Evolutionary conservation across 2,329 filamentous ascomycete species (phyloP).

Genomic region (Penicillium glabrum): DNA sequence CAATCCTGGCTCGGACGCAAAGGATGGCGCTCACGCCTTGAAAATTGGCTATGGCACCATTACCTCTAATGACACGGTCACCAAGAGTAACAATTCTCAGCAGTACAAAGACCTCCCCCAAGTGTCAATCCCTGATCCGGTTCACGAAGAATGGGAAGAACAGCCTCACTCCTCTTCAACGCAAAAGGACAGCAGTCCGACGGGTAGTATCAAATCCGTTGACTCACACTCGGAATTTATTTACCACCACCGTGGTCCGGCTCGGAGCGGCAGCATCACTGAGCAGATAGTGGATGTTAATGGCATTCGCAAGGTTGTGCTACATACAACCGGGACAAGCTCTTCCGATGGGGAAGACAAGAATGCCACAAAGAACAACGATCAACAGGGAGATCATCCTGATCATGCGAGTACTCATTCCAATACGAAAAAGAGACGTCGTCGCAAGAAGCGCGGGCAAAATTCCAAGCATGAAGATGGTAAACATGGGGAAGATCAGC

Average conservation of each 20-base stretch:
- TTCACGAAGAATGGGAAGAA: constrained; percentile 33
- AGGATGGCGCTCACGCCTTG: constrained; percentile 65
- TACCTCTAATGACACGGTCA: constrained; percentile 25
- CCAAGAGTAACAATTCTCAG: constrained; percentile 21
- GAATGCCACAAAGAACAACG: constrained; percentile 5
- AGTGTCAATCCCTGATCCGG: constrained; percentile 33
- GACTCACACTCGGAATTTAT: constrained; percentile 22
- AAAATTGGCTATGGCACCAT: constrained; percentile 56
- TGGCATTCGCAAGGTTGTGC: constrained; percentile 72
- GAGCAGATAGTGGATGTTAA: constrained; percentile 74
- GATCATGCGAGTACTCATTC: constrained; percentile 1
- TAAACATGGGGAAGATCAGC: constrained; percentile 18
- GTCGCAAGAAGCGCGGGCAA: constrained; percentile 24
- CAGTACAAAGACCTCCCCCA: constrained; percentile 26
- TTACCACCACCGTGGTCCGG: constrained; percentile 49
- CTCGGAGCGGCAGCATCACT: constrained; percentile 74
- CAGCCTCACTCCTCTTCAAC: constrained; percentile 11
- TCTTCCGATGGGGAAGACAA: constrained; percentile 41
- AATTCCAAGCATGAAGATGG: constrained; percentile 9
- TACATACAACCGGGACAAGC: constrained; percentile 65
- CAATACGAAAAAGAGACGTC: constrained; percentile 18
- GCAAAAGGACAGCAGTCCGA: constrained; percentile 22
- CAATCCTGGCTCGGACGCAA: constrained; percentile 56
- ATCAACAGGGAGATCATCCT: not conserved
- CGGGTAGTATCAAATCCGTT: constrained; percentile 23